Evolutionary conservation across 2,329 filamentous ascomycete species (phyloP).

Genomic region (Arthrocladium fulminans): DNA sequence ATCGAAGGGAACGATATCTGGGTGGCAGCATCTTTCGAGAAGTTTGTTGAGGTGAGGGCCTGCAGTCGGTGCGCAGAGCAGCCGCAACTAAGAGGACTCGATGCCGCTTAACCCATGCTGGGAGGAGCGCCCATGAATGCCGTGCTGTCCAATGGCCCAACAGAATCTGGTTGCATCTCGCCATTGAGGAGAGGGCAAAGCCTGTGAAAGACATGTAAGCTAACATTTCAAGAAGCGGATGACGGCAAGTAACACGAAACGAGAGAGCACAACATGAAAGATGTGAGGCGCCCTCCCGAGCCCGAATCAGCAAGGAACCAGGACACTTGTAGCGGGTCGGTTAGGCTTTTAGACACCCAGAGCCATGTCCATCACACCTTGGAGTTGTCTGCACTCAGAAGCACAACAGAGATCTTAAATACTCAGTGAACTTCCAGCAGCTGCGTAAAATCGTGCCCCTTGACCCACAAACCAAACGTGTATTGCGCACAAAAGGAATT

Average conservation of each 20-base stretch:
- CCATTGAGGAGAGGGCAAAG: conserved; percentile 80
- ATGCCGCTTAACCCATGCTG: background rate
- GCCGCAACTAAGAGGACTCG: background rate
- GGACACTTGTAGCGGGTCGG: conserved; percentile 16
- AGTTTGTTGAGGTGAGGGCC: background rate
- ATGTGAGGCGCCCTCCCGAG: conserved; percentile 3
- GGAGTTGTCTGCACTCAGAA: background rate
- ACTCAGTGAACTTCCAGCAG: background rate
- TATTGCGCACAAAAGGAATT: conserved; percentile 17
- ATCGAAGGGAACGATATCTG: too few species aligned
- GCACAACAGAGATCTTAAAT: background rate
- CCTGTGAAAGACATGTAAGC: conserved; percentile 37
- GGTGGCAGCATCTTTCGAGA: background rate
- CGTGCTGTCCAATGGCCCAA: conserved; percentile 32
- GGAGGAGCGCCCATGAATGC: conserved; percentile 41
- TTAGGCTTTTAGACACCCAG: background rate
- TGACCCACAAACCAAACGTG: background rate
- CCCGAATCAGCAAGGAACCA: conserved; percentile 13
- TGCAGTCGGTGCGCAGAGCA: background rate
- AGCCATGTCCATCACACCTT: background rate
- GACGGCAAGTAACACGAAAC: conserved; percentile 12
- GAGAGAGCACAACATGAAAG: background rate
- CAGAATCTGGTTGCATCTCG: conserved; percentile 54
- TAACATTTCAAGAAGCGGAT: conserved; percentile 9
- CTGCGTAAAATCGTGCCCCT: background rate